Base-by-base conservation (phyloP, 768 basidiomycete species). In the Rhodosporidiobolus sp. region DNA sequence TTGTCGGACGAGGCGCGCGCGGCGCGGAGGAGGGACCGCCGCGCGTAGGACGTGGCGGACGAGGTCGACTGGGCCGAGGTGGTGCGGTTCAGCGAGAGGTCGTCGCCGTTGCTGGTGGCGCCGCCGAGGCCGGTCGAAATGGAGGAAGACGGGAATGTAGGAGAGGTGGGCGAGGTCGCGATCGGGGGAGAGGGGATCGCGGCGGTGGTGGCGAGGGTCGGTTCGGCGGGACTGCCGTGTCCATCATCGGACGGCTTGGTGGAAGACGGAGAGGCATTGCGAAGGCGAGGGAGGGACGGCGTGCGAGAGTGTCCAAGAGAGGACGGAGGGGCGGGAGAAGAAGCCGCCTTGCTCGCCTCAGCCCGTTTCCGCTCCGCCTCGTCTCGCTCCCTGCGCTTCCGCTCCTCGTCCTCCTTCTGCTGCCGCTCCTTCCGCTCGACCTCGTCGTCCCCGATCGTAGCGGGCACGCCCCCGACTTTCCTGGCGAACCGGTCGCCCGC, bases 21-120 rank as follows among this genome's bases (percentile, higher is more conserved):
- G 20, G 74, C 74, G 26, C 70, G 63, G 16, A 76, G 67, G 32
- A 76, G 70, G 14, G 64, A 67, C 17, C 65, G 48, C 2, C 71
- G 64, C 10, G 70, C 74, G 65, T 67, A 72, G 43, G 70, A 72
- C 2, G 57, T 50, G 26, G 61, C 55, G 10, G 55, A 58, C 17
- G 58, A 62, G 22, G 50, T 34, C 48, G 38, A 43, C 11, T 50
- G 24, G 30, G 19, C 19, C n/a, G 63, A 50, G 8, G 58, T 12
- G 35, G 64, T 48, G 46, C 62, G 60, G 54, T 60, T 59, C 9
- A 64, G 57, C 49, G n/a, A 26, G 63, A 43, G 26, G 26, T 61
- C 46, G 30, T 28, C 34, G 2, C 19, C 57, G 49, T 48, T 19
- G 19, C 9, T 50, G n/a, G 28, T 19, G 5, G 26, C 43, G 14